Evolutionary conservation across 2,329 filamentous ascomycete genomes (phyloP), one percentile per base, ranked within the genome.

Genomic region (Epichloe amarillans): DNA sequence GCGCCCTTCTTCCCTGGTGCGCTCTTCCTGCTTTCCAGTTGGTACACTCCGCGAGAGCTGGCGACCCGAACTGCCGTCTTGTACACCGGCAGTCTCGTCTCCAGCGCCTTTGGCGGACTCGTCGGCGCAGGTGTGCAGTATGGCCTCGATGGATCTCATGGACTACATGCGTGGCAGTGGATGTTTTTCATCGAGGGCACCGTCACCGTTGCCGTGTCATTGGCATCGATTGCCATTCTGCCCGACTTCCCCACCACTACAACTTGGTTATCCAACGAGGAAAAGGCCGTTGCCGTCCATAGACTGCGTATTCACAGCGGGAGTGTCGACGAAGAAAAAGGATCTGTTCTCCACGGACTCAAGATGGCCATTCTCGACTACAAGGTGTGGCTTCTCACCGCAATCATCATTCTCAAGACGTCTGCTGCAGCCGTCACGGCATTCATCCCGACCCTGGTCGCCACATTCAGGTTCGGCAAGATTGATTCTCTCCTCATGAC

Each of bases 401-500:
- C 52, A 17, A 54, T 54, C 36, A 46, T 54, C 37, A 44, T 54
- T 15, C 45, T 53, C 48, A 54, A 54, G 49, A 54, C 53, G 7
- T 54, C 51, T 3, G 53, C 53, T 10, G 51, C 35, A 5, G 53
- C 53, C 5, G 53, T 54, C 19, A 52, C 52, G 23, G 39, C 52
- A 15, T 54, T 54, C 21, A 48, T 54, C 17, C 52, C 52, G 6
- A 52, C 52, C 12, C 47, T 54, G 8, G 52, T 54, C 5, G 52
- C 50, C 3, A 52, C 50, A 4, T 54, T 54, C 17, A 26, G 45
- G 8, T 52, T 79, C 77, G 46, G 79, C 72, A 36, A 46, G 23
- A 41, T 49, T 40, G 35, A 49, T 21, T 52, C 82, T 0, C 73
- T 85, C 5, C 73, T 84, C 17, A 69, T 86, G 51, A 83, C 80